These are phyloP conservation scores for Cocos nucifera DNA, from an alignment of 176 grass and related monocot genomes.

Conservation along the genomic window DNA sequence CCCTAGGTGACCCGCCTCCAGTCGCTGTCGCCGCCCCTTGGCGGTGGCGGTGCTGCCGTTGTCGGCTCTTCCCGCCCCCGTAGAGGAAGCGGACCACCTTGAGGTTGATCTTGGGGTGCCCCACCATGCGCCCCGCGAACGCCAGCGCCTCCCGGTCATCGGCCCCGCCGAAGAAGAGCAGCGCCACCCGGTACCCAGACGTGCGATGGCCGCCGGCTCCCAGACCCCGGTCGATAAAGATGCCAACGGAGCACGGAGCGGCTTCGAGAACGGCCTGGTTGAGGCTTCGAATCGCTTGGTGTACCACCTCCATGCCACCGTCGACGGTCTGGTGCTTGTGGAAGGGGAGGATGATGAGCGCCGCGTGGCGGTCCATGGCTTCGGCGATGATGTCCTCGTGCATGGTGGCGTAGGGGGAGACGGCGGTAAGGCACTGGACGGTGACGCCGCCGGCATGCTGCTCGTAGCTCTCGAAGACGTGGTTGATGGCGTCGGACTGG, in stretches of 20 bases:
- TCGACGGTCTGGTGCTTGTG: slow-evolving; percentile 87
- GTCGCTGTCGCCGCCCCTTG: not conserved
- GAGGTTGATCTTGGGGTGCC: slow-evolving; percentile 34
- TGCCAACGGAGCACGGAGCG: slow-evolving; percentile 69
- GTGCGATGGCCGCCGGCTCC: slow-evolving; percentile 31
- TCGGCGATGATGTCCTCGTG: slow-evolving; percentile 72
- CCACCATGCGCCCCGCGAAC: slow-evolving; percentile 54
- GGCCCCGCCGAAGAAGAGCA: slow-evolving; percentile 86
- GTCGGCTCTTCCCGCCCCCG: too few relatives aligned
- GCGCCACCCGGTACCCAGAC: slow-evolving; percentile 30
- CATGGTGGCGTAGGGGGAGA: slow-evolving; percentile 70
- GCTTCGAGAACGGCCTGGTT: slow-evolving; percentile 52
- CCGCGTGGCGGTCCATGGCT: slow-evolving; percentile 62
- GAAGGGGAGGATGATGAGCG: slow-evolving; percentile 80
- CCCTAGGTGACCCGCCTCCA: not conserved
- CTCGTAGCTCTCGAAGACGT: slow-evolving; percentile 72
- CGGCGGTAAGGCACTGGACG: slow-evolving; percentile 47
- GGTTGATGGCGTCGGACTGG: slow-evolving; percentile 53
- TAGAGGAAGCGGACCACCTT: slow-evolving; percentile 47
- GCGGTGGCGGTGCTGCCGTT: slow-evolving; percentile 14
- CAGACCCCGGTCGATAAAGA: slow-evolving; percentile 73
- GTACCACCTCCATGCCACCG: slow-evolving; percentile 66
- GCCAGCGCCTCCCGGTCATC: slow-evolving; percentile 88
- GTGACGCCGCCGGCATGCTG: slow-evolving; percentile 53
- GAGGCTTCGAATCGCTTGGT: slow-evolving; percentile 33